phyloP scores from a whole-genome alignment of 1,139 yeast genomes.

The Meyerozyma sp. region DNA sequence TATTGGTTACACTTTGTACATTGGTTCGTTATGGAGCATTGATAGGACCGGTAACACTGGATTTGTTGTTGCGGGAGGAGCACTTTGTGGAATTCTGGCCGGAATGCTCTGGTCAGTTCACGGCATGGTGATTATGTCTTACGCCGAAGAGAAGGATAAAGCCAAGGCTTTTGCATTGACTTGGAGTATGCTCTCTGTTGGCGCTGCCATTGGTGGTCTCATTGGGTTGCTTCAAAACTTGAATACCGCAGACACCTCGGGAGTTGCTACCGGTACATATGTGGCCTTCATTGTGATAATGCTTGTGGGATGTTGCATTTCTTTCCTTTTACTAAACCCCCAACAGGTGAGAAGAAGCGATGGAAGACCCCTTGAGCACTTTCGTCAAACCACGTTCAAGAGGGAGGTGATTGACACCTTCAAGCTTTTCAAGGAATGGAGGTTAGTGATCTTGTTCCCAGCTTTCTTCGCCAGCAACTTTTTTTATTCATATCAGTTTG shows the following conservation, averaged over 20 bases:
- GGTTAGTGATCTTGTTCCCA: slow-evolving; percentile 7
- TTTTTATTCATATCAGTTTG: slow-evolving; percentile 9
- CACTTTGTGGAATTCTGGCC: slow-evolving; percentile 1
- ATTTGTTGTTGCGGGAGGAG: slow-evolving; percentile 3
- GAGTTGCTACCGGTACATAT: slow-evolving; percentile 1
- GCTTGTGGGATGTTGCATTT: slow-evolving; percentile 1
- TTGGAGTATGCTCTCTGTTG: slow-evolving; percentile 1
- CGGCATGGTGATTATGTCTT: slow-evolving; percentile 2
- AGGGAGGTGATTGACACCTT: slow-evolving; percentile 5
- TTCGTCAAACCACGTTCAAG: slow-evolving; percentile 1
- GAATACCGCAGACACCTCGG: slow-evolving; percentile 1
- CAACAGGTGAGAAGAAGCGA: slow-evolving; percentile 1
- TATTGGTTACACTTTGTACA: slow-evolving; percentile 5
- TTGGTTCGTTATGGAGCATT: slow-evolving; percentile 4
- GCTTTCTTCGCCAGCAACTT: slow-evolving; percentile 7
- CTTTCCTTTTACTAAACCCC: slow-evolving; percentile 1
- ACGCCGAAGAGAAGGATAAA: slow-evolving; percentile 2
- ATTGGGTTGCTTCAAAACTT: neutral
- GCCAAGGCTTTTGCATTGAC: slow-evolving; percentile 1
- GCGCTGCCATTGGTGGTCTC: slow-evolving; percentile 2
- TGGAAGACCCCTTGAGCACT: neutral
- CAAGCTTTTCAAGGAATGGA: slow-evolving; percentile 5
- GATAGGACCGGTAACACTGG: slow-evolving; percentile 5
- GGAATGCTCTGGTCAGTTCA: slow-evolving; percentile 2
- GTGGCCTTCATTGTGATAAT: slow-evolving; percentile 1